Conservation (phyloP, 2,329 filamentous ascomycete species). For the Pyrenochaeta sp. region DNA sequence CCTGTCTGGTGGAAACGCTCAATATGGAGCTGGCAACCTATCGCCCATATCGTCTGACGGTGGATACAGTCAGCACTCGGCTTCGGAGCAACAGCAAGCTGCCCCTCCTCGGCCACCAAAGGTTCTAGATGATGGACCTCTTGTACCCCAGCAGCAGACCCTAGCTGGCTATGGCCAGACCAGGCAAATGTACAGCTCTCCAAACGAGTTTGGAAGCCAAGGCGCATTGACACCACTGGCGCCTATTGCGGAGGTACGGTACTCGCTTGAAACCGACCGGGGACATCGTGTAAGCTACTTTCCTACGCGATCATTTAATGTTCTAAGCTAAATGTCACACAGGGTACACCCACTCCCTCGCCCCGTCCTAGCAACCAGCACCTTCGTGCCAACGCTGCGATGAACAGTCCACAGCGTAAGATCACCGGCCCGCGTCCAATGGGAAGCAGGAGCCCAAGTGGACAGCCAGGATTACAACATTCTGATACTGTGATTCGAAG, state of each 20-base stretch:
- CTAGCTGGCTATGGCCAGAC: conserved; percentile 48
- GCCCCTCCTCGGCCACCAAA: conserved; percentile 61
- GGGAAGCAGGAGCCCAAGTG: conserved; percentile 58
- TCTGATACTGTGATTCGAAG: conserved; percentile 45
- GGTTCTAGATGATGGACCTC: conserved; percentile 63
- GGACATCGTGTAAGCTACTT: conserved; percentile 31
- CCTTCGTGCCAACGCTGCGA: conserved; percentile 30
- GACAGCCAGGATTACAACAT: conserved; percentile 36
- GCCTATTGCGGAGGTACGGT: conserved; percentile 60
- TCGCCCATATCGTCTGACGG: conserved; percentile 49
- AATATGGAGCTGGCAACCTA: conserved; percentile 41
- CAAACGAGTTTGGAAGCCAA: conserved; percentile 46
- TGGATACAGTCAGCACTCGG: conserved; percentile 48
- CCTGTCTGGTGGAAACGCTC: conserved; percentile 43
- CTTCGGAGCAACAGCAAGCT: conserved; percentile 46
- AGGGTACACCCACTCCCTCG: conserved; percentile 45
- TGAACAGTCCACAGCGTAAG: conserved; percentile 49
- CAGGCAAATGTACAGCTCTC: conserved; percentile 48
- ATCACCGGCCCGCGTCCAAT: conserved; percentile 60
- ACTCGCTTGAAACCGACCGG: conserved; percentile 58
- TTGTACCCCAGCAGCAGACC: conserved; percentile 61
- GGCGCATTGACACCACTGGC: conserved; percentile 52
- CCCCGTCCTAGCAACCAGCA: conserved; percentile 37
- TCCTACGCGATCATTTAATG: background rate
- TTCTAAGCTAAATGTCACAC: conserved; percentile 16